Percentiles rank a stretch among this genome's conserved stretches.
Conservation (phyloP, 257 asterid genomes). For the Orobanche coerulescens region DNA sequence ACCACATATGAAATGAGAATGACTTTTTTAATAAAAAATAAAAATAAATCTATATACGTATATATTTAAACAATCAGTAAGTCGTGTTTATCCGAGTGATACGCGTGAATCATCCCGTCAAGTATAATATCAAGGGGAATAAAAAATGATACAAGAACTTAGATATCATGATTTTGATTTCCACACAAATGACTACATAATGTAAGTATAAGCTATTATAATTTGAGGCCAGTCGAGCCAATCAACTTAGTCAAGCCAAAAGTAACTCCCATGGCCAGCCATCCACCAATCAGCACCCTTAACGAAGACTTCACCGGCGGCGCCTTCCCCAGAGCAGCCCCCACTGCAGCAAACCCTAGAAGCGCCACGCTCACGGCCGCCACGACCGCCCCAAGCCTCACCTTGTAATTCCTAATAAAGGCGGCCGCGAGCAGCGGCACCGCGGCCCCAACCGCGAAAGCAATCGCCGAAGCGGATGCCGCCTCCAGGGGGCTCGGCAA, state of each 20-base stretch:
- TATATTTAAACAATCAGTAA: too few species aligned
- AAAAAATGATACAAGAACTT: too few species aligned
- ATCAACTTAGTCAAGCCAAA: slow-evolving; percentile 53
- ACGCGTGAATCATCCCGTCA: too few species aligned
- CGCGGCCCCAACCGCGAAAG: slow-evolving; percentile 53
- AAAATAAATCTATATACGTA: too few species aligned
- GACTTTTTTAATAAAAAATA: too few species aligned
- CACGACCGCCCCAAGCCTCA: slow-evolving; percentile 51
- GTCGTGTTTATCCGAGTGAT: too few species aligned
- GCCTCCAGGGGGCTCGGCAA: slow-evolving; percentile 58
- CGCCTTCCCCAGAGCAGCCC: slow-evolving; percentile 51
- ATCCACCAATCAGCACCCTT: slow-evolving; percentile 65
- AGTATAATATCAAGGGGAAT: too few species aligned
- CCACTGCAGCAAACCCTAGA: slow-evolving; percentile 43
- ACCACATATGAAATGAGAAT: too few species aligned
- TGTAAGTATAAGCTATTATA: too few species aligned
- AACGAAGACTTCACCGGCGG: slow-evolving; percentile 34
- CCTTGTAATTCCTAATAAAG: slow-evolving; percentile 27
- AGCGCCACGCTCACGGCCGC: slow-evolving; percentile 51
- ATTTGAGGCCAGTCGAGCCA: slow-evolving; percentile 22
- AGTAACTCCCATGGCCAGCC: slow-evolving; percentile 65
- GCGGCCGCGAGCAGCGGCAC: slow-evolving; percentile 60
- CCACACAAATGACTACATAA: too few species aligned
- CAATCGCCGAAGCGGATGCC: slow-evolving; percentile 46
- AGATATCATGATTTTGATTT: too few species aligned